phyloP scores from a whole-genome alignment of 129 eudicot genomes.

The Artemisia argyi region DNA sequence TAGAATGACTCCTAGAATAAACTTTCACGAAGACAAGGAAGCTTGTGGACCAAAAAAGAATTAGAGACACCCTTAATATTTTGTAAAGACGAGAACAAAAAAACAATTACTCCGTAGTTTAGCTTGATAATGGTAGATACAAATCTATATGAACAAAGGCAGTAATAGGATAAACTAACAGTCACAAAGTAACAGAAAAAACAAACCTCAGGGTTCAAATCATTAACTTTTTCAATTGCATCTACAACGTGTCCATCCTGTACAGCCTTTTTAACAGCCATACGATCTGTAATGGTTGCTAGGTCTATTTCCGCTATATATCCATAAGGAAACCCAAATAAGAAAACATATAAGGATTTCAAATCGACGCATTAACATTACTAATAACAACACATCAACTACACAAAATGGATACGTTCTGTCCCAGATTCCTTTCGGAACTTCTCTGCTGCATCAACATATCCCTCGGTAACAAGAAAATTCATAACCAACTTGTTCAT shows the following conservation, averaged over 20 bases:
- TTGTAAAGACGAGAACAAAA: neutral
- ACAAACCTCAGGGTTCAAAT: constrained; percentile 93
- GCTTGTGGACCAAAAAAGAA: neutral
- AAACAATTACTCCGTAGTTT: constrained; percentile 4
- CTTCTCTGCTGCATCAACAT: constrained; percentile 93
- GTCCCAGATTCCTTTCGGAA: constrained; percentile 88
- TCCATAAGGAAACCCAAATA: constrained; percentile 52
- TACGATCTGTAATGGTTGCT: constrained; percentile 87
- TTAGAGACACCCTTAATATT: neutral
- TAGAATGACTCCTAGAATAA: neutral
- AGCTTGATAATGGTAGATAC: neutral
- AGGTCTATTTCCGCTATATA: constrained; percentile 89
- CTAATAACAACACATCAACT: constrained; percentile 4
- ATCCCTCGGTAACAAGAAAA: constrained; percentile 97
- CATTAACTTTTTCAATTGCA: constrained; percentile 97
- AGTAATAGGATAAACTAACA: too few relatives aligned
- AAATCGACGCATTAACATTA: neutral
- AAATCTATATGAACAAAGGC: too few relatives aligned
- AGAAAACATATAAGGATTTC: neutral
- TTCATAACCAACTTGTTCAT: constrained; percentile 96
- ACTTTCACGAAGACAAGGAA: neutral
- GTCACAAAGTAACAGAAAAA: constrained; percentile 6
- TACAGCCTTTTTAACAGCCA: constrained; percentile 99
- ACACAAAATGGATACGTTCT: constrained; percentile 70
- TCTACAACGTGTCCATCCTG: constrained; percentile 93